phyloP scores from a whole-genome alignment of 768 basidiomycete genomes.

The Boletus sp. region DNA sequence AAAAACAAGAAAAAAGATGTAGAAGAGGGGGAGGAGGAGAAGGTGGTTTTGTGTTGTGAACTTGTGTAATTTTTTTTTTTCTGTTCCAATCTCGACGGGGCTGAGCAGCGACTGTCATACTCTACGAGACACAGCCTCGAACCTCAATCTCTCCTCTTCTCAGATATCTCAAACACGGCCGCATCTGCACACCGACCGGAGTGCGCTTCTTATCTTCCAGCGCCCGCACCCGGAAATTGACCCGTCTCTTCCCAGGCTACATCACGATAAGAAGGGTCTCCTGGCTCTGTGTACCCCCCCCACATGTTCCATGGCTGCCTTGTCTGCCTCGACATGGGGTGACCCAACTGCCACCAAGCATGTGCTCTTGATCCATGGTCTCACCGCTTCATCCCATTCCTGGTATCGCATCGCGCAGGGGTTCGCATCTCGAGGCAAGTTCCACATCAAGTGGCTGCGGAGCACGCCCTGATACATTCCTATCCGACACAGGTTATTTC shows the following conservation, averaged over 20 bases:
- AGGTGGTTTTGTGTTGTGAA: background rate
- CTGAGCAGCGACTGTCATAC: slow-evolving; percentile 1
- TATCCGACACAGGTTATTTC: slow-evolving; percentile 17
- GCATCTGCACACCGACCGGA: no score
- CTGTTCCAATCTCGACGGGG: slow-evolving; percentile 16
- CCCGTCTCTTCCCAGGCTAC: no score
- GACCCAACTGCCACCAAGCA: slow-evolving; percentile 13
- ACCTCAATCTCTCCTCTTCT: background rate
- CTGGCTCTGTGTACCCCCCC: no score
- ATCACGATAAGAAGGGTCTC: no score
- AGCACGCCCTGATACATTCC: background rate
- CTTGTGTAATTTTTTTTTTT: slow-evolving; percentile 1
- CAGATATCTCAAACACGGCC: background rate
- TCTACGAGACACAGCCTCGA: slow-evolving; percentile 10
- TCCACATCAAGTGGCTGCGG: background rate
- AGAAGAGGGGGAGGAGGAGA: background rate
- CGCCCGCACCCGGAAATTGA: no score
- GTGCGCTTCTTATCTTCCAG: no score
- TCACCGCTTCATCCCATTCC: slow-evolving; percentile 8
- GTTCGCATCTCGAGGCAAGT: slow-evolving; percentile 5
- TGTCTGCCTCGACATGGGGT: slow-evolving; percentile 16
- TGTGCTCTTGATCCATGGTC: slow-evolving; percentile 21
- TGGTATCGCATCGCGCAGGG: slow-evolving; percentile 11
- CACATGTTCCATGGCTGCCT: background rate
- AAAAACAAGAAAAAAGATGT: background rate